Conservation (phyloP, 257 asterid species). For the Primulina huaijiensis region DNA sequence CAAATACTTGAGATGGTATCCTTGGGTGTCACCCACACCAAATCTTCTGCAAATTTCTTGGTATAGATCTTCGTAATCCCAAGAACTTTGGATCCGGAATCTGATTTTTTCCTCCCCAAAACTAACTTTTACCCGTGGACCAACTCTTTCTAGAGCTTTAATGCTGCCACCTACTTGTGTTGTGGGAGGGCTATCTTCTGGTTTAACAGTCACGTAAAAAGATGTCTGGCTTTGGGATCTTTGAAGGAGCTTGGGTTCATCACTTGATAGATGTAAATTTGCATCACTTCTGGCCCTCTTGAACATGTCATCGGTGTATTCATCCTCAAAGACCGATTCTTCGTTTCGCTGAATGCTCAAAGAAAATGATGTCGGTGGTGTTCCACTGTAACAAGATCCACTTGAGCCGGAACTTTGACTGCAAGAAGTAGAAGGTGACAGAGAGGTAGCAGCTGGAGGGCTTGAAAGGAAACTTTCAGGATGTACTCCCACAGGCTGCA, state of each 20-base stretch:
- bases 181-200: slow-evolving; percentile 22
- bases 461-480: slow-evolving; percentile 30
- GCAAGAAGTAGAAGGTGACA: slow-evolving; percentile 64
- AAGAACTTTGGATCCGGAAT: slow-evolving; percentile 57
- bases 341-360: slow-evolving; percentile 25
- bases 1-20: slow-evolving; percentile 68
- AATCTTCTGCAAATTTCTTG: slow-evolving; percentile 60
- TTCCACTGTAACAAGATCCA: slow-evolving; percentile 57
- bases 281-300: slow-evolving; percentile 63
- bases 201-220: slow-evolving; percentile 32
- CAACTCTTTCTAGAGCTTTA: slow-evolving; percentile 31
- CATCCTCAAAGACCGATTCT: slow-evolving; percentile 33
- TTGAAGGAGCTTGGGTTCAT: slow-evolving; percentile 40
- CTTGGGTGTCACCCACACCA: slow-evolving; percentile 43
- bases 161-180: slow-evolving; percentile 13
- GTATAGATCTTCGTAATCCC: slow-evolving; percentile 62
- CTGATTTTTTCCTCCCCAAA: slow-evolving; percentile 75
- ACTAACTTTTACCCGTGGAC: slow-evolving; percentile 62
- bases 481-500: slow-evolving; percentile 30
- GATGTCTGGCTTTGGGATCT: slow-evolving; percentile 53
- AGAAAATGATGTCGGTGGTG: slow-evolving; percentile 33
- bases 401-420: slow-evolving; percentile 73
- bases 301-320: slow-evolving; percentile 24
- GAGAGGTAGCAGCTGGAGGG: slow-evolving; percentile 39
- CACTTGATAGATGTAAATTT: slow-evolving; percentile 42